Evolutionary conservation across 225 moss, liverwort and hornwort genomes (phyloP).

Genomic region (Ulota crispa): DNA sequence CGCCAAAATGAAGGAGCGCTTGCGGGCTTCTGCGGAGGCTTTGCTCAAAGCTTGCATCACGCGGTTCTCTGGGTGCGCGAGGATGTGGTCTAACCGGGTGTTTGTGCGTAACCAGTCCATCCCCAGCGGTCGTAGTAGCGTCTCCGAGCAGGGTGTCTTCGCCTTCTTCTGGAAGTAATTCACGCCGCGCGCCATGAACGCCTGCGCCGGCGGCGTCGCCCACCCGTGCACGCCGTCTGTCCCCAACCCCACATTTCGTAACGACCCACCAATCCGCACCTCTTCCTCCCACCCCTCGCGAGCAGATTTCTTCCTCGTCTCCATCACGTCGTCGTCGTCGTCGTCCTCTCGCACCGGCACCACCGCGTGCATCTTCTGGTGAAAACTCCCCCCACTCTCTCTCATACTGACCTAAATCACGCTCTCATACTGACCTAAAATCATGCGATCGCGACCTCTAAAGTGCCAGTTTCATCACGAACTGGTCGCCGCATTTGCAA

Average conservation of each 20-base stretch:
- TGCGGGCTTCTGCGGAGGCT: conserved; percentile 45
- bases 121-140: conserved; percentile 58
- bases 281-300: conserved; percentile 48
- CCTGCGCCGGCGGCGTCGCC: conserved; percentile 53
- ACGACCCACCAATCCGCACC: conserved; percentile 45
- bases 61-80: conserved; percentile 62
- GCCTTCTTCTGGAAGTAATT: conserved; percentile 48
- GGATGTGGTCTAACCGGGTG: conserved; percentile 63
- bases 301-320: neutral
- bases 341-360: conserved; percentile 40
- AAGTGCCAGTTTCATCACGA: neutral
- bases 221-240: conserved; percentile 61
- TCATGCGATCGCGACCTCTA: neutral
- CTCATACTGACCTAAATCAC: conserved; percentile 11
- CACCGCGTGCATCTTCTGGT: conserved; percentile 44
- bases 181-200: conserved; percentile 49
- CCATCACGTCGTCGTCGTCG: neutral
- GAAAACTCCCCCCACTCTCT: conserved; percentile 19
- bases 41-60: conserved; percentile 57
- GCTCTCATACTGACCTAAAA: conserved; percentile 19
- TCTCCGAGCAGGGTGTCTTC: conserved; percentile 47
- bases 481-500: too few relatives aligned
- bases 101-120: conserved; percentile 79
- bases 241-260: conserved; percentile 58
- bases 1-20: conserved; percentile 56